These are phyloP conservation scores for Aquilaria malaccensis DNA, from an alignment of 345 rosid species.

Conservation along the genomic window DNA sequence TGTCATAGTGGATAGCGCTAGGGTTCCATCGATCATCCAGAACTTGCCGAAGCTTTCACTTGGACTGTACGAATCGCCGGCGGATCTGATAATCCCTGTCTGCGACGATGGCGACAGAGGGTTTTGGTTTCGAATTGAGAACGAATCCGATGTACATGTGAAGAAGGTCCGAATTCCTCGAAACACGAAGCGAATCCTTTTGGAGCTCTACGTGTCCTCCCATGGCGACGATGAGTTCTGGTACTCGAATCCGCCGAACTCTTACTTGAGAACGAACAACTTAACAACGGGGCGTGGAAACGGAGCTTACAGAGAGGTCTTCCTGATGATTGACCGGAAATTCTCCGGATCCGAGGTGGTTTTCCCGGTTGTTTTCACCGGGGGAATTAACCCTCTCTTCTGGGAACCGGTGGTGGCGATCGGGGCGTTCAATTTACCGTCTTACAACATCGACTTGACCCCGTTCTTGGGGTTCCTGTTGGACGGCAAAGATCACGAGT, in stretches of 20 bases:
- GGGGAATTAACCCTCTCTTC: constrained; percentile 79
- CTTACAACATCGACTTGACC: constrained; percentile 68
- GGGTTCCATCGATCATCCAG: constrained; percentile 10
- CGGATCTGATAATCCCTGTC: constrained; percentile 65
- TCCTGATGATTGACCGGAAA: constrained; percentile 54
- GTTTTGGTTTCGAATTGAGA: constrained; percentile 60
- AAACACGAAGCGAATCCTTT: constrained; percentile 44
- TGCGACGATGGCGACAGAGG: constrained; percentile 34
- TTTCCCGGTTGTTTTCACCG: constrained; percentile 75
- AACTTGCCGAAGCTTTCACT: neutral
- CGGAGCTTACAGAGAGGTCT: constrained; percentile 68
- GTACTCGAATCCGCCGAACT: constrained; percentile 81
- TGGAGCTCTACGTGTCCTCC: constrained; percentile 68
- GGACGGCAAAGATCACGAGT: constrained; percentile 52
- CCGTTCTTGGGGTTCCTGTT: constrained; percentile 60
- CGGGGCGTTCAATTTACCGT: constrained; percentile 69
- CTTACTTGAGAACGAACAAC: constrained; percentile 54
- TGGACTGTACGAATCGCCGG: constrained; percentile 34
- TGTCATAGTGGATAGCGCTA: neutral
- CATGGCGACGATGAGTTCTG: constrained; percentile 93
- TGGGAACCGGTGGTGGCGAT: constrained; percentile 83
- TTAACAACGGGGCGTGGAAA: constrained; percentile 52
- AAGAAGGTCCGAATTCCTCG: constrained; percentile 44
- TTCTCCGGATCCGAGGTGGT: constrained; percentile 69
- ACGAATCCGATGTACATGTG: constrained; percentile 33